phyloP scores from a whole-genome alignment of 2,329 filamentous ascomycete species.

The Hymenoscyphus scutula region DNA sequence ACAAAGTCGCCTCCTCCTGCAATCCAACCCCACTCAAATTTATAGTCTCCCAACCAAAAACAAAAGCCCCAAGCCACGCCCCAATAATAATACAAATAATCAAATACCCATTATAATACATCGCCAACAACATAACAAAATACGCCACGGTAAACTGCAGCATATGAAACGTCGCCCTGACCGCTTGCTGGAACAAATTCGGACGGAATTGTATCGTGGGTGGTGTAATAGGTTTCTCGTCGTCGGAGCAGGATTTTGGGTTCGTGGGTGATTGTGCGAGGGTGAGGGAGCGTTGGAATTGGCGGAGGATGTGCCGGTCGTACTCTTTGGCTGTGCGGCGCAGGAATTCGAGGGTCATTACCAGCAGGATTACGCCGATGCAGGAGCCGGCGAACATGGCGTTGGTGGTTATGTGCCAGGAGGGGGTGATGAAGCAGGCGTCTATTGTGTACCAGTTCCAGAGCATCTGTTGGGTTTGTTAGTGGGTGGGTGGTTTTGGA shows the following conservation, averaged over 20 bases:
- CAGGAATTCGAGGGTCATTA: conserved; percentile 68
- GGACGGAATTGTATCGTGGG: conserved; percentile 47
- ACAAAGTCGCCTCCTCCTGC: conserved; percentile 27
- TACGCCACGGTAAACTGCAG: conserved; percentile 73
- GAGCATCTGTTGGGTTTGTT: conserved; percentile 57
- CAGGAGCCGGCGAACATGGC: conserved; percentile 78
- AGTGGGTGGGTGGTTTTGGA: neutral
- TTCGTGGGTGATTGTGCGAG: neutral
- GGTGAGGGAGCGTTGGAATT: conserved; percentile 39
- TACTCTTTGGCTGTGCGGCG: conserved; percentile 71
- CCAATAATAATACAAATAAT: conserved; percentile 81
- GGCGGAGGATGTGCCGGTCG: conserved; percentile 62
- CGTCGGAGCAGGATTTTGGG: neutral
- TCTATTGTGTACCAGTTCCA: conserved; percentile 78
- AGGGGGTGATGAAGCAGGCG: conserved; percentile 66
- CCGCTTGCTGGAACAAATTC: conserved; percentile 60
- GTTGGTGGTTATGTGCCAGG: conserved; percentile 67
- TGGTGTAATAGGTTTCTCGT: neutral
- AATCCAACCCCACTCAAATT: conserved; percentile 23
- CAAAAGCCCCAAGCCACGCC: conserved; percentile 67
- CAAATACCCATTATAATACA: conserved; percentile 69
- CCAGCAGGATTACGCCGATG: conserved; percentile 73
- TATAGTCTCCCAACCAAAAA: conserved; percentile 69
- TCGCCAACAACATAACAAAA: conserved; percentile 70
- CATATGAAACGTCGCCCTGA: conserved; percentile 67